Conservation (phyloP, 163 green algal species). For the Coccomyxa subellipsoidea region DNA sequence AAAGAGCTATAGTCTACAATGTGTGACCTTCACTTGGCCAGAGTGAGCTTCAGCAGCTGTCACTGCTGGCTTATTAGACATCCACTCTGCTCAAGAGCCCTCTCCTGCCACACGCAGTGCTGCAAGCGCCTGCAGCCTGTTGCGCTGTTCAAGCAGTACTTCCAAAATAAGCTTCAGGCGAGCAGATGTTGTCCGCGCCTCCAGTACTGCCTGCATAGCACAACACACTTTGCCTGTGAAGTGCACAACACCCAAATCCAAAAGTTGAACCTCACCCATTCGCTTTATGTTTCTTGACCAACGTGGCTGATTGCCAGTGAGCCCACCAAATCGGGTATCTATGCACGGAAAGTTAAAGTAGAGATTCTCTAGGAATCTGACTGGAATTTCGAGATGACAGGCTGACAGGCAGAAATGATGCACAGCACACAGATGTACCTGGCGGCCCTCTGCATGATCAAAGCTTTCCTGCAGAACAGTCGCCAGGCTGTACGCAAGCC, state of each 20-base stretch:
- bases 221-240: neutral
- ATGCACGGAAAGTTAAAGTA: neutral
- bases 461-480: slow-evolving; percentile 20
- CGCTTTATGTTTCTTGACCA: neutral
- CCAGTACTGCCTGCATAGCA: slow-evolving; percentile 24
- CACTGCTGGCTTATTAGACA: neutral
- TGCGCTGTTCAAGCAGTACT: slow-evolving; percentile 18
- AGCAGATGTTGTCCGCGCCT: slow-evolving; percentile 17
- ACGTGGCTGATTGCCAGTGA: neutral
- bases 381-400: neutral
- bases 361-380: neutral
- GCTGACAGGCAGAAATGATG: neutral
- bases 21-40: too few relatives aligned
- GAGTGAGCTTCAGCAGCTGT: too few relatives aligned
- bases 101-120: neutral
- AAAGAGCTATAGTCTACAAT: too few relatives aligned
- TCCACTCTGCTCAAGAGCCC: neutral
- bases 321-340: too few relatives aligned
- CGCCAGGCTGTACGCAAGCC: slow-evolving; percentile 19
- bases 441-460: slow-evolving; percentile 13
- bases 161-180: slow-evolving; percentile 23
- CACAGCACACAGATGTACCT: slow-evolving; percentile 11
- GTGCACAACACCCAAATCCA: neutral
- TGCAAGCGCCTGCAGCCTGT: neutral
- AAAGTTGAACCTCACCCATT: neutral